Evolutionary conservation across 2,329 filamentous ascomycete species (phyloP).

Genomic region (Periconia digitata): DNA sequence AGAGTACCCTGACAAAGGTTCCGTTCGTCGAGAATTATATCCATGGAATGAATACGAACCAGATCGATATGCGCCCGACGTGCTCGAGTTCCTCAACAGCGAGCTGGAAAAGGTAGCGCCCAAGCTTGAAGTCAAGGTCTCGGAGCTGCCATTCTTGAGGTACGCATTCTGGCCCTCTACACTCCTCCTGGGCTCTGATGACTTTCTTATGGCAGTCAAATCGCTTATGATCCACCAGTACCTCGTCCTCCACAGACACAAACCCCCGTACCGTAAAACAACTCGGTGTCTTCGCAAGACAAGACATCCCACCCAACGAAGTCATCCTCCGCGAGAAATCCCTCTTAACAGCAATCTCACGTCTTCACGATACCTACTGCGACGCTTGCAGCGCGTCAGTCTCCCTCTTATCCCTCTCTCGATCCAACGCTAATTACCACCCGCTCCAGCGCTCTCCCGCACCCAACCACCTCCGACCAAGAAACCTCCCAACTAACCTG

Average conservation of each 20-base stretch:
- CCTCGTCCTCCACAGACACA: conserved; percentile 49
- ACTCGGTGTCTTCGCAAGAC: conserved; percentile 85
- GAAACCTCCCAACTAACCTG: conserved; percentile 47
- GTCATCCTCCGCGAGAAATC: conserved; percentile 79
- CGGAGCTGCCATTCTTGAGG: conserved; percentile 70
- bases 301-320: conserved; percentile 76
- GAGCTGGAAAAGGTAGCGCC: conserved; percentile 70
- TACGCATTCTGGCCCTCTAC: no score
- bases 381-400: conserved; percentile 74
- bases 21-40: conserved; percentile 67
- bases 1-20: conserved; percentile 67
- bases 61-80: conserved; percentile 56
- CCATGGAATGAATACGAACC: conserved; percentile 65
- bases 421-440: no score
- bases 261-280: conserved; percentile 66
- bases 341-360: conserved; percentile 84
- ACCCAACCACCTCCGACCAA: neutral
- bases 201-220: no score
- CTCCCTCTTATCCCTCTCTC: no score
- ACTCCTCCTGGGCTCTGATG: neutral
- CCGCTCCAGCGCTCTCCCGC: neutral
- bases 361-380: conserved; percentile 82
- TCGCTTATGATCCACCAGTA: conserved; percentile 2
- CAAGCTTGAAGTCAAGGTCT: conserved; percentile 77
- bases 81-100: conserved; percentile 69